Conservation (phyloP, 2,329 filamentous ascomycete genomes). For the Paradendryphiella salina region DNA sequence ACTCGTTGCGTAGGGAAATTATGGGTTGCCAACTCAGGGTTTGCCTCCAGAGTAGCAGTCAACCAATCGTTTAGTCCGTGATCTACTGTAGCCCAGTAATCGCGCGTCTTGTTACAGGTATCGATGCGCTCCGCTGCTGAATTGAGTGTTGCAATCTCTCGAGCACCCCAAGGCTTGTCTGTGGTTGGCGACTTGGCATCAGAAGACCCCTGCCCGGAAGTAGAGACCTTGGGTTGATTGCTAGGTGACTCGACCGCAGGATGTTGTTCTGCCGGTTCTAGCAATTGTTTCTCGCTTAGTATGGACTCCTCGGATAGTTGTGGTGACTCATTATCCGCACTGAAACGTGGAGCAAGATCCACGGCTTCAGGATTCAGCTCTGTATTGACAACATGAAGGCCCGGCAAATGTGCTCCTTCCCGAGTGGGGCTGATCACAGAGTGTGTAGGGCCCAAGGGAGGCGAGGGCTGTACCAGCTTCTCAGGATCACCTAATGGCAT, state of each 20-base stretch:
- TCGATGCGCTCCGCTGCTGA: conserved; percentile 69
- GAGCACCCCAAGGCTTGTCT: conserved; percentile 60
- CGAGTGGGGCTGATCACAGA: conserved; percentile 24
- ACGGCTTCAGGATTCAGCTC: conserved; percentile 44
- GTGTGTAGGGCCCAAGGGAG: conserved; percentile 21
- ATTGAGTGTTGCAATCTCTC: conserved; percentile 74
- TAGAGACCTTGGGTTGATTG: conserved; percentile 18
- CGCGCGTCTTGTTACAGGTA: conserved; percentile 72
- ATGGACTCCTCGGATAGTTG: conserved; percentile 13
- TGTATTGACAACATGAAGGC: conserved; percentile 52
- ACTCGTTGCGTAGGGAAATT: conserved; percentile 25
- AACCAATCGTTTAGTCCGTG: conserved; percentile 72
- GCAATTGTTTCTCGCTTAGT: conserved; percentile 8
- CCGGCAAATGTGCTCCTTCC: conserved; percentile 32
- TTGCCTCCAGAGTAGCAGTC: conserved; percentile 51
- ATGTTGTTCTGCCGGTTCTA: conserved; percentile 1
- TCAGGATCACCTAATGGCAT: conserved; percentile 27
- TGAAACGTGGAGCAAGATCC: conserved; percentile 43
- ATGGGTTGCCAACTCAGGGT: conserved; percentile 56
- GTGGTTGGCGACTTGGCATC: conserved; percentile 27
- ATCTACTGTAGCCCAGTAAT: conserved; percentile 71
- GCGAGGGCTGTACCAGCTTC: conserved; percentile 16
- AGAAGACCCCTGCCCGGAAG: conserved; percentile 20
- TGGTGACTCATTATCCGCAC: conserved; percentile 25
- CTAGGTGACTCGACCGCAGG: conserved; percentile 6